Base-by-base conservation (phyloP, 306 rosid species). In the Glycine tomentella region DNA sequence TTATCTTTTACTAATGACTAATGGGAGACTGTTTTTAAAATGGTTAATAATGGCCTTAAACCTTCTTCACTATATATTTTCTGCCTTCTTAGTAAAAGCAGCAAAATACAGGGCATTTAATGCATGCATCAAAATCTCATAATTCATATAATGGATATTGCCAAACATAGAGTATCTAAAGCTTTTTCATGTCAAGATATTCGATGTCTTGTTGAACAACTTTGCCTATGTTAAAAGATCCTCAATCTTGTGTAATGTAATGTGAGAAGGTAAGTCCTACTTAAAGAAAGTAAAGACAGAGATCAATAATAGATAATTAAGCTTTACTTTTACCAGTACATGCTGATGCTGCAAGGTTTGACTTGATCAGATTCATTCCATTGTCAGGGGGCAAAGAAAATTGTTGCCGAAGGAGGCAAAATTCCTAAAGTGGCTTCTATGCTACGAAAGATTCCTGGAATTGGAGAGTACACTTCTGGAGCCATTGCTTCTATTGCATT, bases 401-500 rank as follows among this genome's bases (percentile, higher is more conserved):
- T 95, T 69, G 98, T 88, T 62, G 80, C 88, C 75, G 94, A 89
- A 79, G 92, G 88, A 67, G 87, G 89, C 52, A 73, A 48, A 20
- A 90, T 92, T 86, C 98, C 98, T 16, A 86, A 75, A 84, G 83
- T 83, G 3, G 97, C 91, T 85, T 89, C 97, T 76, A 57, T 82
- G 48, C 87, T 92, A 63, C 87, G 58, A 74, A 85, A 89, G 74
- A 78, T 91, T 84, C 92, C 88, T 52, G 97, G 97, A 85, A 92
- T 95, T 31, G 98, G 97, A 81, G 93, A 92, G 20, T 95, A 92
- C 75, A 95, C 97, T 25, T 90, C 97, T 38, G 98, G 97, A 67
- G 98, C 97, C 51, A 90, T 92, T 46, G 97, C 97, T 77, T 95
- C 98, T 49, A 95, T 95, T 52, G 97, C 98, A 73, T 92, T 95